These are phyloP conservation scores for Alternaria solani DNA, from an alignment of 2,329 filamentous ascomycete species.

Conservation along the genomic window DNA sequence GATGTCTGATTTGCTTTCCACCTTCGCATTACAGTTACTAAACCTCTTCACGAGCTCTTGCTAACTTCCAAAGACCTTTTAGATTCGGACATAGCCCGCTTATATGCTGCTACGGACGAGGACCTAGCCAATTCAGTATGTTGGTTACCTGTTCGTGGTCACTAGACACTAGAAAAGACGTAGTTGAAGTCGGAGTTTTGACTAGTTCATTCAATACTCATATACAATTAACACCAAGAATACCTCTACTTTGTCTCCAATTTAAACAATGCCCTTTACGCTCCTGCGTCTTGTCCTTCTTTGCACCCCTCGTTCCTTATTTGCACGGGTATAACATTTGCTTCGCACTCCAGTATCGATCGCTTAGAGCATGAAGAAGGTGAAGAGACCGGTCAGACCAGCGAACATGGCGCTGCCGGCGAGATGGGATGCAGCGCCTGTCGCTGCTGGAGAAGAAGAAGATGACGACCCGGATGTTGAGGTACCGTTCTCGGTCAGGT, in stretches of 20 bases:
- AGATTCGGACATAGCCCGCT: slow-evolving; percentile 13
- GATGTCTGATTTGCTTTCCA: slow-evolving; percentile 68
- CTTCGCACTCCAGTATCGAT: slow-evolving; percentile 5
- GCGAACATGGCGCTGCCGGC: slow-evolving; percentile 36
- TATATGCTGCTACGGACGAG: neutral
- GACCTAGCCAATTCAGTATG: neutral
- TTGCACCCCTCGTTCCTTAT: neutral
- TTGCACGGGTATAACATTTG: slow-evolving; percentile 24
- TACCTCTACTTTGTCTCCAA: neutral
- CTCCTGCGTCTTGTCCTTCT: slow-evolving; percentile 3
- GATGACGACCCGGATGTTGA: slow-evolving; percentile 19
- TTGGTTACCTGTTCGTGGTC: neutral
- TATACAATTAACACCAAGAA: slow-evolving; percentile 15
- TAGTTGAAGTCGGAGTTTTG: neutral
- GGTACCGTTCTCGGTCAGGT: slow-evolving; percentile 31
- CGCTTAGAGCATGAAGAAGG: slow-evolving; percentile 43
- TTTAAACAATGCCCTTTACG: slow-evolving; percentile 7
- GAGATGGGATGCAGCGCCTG: slow-evolving; percentile 39
- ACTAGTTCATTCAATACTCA: slow-evolving; percentile 16
- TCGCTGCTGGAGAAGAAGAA: slow-evolving; percentile 21
- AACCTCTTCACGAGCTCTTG: neutral
- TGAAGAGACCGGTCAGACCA: slow-evolving; percentile 39
- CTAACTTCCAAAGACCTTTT: slow-evolving; percentile 6
- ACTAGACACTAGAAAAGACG: neutral
- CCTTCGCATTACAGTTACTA: neutral